phyloP scores from a whole-genome alignment of 2,329 filamentous ascomycete genomes.

The Exophiala oligosperma region DNA sequence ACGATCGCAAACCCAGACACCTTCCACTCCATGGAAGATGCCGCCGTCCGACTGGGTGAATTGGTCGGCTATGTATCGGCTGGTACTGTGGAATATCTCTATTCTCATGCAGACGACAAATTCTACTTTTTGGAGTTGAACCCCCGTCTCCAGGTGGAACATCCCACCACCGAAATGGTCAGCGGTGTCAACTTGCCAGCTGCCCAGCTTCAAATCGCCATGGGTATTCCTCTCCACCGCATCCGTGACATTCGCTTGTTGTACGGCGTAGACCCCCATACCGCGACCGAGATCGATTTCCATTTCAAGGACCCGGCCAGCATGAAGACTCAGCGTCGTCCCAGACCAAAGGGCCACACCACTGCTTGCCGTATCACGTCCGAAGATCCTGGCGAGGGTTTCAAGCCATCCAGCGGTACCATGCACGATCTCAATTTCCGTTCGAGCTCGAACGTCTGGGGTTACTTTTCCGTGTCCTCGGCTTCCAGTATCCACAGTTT shows the following conservation, averaged over 20 bases:
- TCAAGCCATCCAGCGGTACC: conserved; percentile 98
- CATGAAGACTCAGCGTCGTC: conserved; percentile 79
- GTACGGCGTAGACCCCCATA: conserved; percentile 92
- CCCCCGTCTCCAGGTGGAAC: conserved; percentile 98
- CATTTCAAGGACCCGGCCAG: conserved; percentile 89
- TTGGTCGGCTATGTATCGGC: conserved; percentile 98
- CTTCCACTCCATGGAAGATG: conserved; percentile 95
- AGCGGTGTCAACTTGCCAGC: conserved; percentile 96
- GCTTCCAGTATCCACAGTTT: conserved; percentile 98
- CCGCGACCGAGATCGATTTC: conserved; percentile 86
- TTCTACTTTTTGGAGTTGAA: conserved; percentile 99
- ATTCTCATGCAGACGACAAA: conserved; percentile 96
- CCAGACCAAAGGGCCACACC: conserved; percentile 92
- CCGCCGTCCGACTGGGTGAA: conserved; percentile 87
- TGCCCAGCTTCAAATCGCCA: conserved; percentile 96
- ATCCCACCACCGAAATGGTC: conserved; percentile 99
- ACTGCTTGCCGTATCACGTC: conserved; percentile 99
- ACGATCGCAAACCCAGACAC: conserved; percentile 88
- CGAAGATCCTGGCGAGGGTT: conserved; percentile 96
- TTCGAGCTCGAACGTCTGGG: conserved; percentile 98
- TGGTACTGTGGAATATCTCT: conserved; percentile 97
- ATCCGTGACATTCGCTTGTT: conserved; percentile 94
- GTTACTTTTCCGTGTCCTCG: conserved; percentile 98
- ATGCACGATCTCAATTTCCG: conserved; percentile 99
- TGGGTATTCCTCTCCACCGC: conserved; percentile 94